phyloP scores from a whole-genome alignment of 2,329 filamentous ascomycete genomes.

The Meredithiella fracta region DNA sequence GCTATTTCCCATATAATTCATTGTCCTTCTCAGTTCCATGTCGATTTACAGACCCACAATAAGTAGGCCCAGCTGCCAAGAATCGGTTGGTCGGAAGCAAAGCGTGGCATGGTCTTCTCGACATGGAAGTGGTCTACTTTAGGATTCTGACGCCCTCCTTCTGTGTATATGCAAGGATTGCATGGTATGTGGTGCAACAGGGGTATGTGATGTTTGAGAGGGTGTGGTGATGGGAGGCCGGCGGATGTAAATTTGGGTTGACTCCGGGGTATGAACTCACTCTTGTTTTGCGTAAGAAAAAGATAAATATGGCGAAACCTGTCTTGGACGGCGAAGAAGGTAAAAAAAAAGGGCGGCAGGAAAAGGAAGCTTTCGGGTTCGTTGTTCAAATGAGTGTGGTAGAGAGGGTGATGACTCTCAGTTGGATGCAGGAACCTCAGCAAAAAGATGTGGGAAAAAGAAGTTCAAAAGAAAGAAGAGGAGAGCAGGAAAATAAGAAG shows the following conservation, averaged over 20 bases:
- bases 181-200: not conserved
- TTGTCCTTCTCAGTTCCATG: no score
- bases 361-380: slow-evolving; percentile 1
- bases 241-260: no score
- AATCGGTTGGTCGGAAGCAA: no score
- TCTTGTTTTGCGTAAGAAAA: slow-evolving; percentile 4
- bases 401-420: slow-evolving; percentile 14
- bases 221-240: not conserved
- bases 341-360: not conserved
- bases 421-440: slow-evolving; percentile 12
- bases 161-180: no score
- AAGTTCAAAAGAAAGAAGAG: slow-evolving; percentile 2
- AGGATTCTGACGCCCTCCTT: no score
- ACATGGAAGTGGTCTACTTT: no score
- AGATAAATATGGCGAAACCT: not conserved
- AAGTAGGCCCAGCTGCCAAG: no score
- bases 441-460: slow-evolving; percentile 6
- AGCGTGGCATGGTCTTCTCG: no score
- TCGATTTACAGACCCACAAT: no score
- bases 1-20: not conserved
- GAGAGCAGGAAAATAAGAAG: slow-evolving; percentile 7
- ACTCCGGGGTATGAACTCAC: not conserved
- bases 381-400: slow-evolving; percentile 12
- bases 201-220: not conserved
- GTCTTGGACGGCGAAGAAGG: not conserved